These are phyloP conservation scores for Lactarius tabidus DNA, from an alignment of 768 basidiomycete genomes.

Conservation along the genomic window DNA sequence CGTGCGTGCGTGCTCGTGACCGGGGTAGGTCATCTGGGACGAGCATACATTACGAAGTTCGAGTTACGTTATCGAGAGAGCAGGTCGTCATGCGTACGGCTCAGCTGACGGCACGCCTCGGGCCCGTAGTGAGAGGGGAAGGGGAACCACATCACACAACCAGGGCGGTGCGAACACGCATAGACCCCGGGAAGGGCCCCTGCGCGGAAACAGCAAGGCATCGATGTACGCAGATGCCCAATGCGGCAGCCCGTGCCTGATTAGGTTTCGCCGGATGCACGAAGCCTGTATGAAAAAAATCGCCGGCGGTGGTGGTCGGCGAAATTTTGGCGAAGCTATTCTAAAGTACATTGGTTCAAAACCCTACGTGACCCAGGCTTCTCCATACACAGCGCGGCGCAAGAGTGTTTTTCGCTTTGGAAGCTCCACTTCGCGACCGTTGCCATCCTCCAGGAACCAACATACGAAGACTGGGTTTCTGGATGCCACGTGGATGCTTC, in stretches of 20 bases:
- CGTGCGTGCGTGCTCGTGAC: background rate
- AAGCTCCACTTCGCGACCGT: constrained; percentile 10
- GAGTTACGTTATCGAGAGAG: constrained; percentile 3
- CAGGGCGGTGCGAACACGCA: background rate
- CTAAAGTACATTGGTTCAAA: background rate
- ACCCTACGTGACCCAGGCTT: background rate
- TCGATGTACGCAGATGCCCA: constrained; percentile 4
- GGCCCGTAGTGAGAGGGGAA: background rate
- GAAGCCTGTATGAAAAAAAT: background rate
- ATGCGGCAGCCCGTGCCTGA: constrained; percentile 10
- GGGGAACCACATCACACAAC: background rate
- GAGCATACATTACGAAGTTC: background rate
- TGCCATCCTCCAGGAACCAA: background rate
- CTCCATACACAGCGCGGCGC: constrained; percentile 10
- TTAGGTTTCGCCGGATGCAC: background rate
- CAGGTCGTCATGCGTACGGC: background rate
- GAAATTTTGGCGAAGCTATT: background rate
- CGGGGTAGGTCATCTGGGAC: background rate
- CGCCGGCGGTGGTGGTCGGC: background rate
- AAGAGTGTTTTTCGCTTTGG: constrained; percentile 3
- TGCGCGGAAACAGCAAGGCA: constrained; percentile 7
- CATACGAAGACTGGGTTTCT: background rate
- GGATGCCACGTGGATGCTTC: constrained; percentile 11
- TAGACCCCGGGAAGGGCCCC: background rate
- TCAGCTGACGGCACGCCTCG: constrained; percentile 5